Percentiles rank a stretch among this genome's conserved stretches.
Evolutionary conservation across 164 flowering plant genomes (phyloP).

Genomic region (Liriodendron chinense): DNA sequence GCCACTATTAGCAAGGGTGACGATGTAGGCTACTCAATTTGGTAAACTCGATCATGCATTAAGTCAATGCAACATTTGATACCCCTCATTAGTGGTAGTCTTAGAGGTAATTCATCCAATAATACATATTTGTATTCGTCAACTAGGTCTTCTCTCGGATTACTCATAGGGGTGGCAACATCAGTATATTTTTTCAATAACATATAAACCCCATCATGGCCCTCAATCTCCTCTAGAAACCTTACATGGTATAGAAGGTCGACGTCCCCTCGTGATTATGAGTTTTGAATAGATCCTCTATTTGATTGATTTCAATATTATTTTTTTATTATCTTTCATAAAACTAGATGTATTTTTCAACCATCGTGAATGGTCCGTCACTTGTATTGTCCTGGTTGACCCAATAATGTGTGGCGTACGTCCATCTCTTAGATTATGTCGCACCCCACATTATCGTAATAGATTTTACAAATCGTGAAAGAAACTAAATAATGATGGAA

Average conservation of each 20-base stretch:
- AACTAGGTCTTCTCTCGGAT: no score
- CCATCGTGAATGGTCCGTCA: background rate
- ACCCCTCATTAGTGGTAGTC: slow-evolving; percentile 4
- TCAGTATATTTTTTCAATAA: no score
- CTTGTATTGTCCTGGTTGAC: background rate
- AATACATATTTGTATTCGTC: no score
- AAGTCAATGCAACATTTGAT: slow-evolving; percentile 7
- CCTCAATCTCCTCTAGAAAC: no score
- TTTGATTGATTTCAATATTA: background rate
- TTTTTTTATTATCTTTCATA: background rate
- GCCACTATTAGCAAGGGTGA: no score
- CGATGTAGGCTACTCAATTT: background rate
- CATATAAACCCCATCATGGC: no score
- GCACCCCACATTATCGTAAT: no score
- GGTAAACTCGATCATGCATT: background rate
- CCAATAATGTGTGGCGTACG: slow-evolving; percentile 3
- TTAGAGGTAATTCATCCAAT: background rate
- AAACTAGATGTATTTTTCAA: background rate
- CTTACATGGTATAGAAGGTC: no score
- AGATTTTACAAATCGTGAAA: slow-evolving; percentile 25
- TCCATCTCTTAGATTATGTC: slow-evolving; percentile 7
- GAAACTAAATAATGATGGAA: background rate
- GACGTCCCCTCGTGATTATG: background rate
- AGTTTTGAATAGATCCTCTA: background rate
- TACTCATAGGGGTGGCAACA: no score